These are phyloP conservation scores for Fusarium foetens DNA, from an alignment of 2,329 filamentous ascomycete species.

Conservation along the genomic window DNA sequence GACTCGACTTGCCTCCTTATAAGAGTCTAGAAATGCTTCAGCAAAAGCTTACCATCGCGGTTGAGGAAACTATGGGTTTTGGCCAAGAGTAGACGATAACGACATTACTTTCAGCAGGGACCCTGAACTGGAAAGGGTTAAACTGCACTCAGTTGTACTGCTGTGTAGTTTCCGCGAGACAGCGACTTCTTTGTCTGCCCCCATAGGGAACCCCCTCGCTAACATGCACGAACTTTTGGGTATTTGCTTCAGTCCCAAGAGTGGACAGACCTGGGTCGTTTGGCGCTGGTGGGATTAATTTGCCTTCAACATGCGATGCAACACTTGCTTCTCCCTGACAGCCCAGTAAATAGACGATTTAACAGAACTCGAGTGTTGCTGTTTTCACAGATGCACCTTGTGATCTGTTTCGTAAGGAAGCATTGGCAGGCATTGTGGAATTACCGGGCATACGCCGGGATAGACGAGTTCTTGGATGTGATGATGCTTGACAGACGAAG, in stretches of 20 bases:
- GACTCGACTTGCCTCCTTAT: slow-evolving; percentile 92
- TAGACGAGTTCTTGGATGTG: slow-evolving; percentile 14
- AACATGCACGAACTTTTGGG: slow-evolving; percentile 43
- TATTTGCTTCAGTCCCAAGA: slow-evolving; percentile 48
- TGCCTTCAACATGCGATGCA: slow-evolving; percentile 42
- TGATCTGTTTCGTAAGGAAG: slow-evolving; percentile 13
- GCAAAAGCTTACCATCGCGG: slow-evolving; percentile 92
- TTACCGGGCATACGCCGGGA: slow-evolving; percentile 12
- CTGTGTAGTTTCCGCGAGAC: slow-evolving; percentile 34
- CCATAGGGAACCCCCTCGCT: slow-evolving; percentile 28
- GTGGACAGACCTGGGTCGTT: slow-evolving; percentile 46
- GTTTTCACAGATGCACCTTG: slow-evolving; percentile 3
- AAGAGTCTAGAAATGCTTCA: slow-evolving; percentile 87
- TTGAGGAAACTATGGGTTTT: slow-evolving; percentile 98
- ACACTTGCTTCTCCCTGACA: slow-evolving; percentile 29
- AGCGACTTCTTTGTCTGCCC: slow-evolving; percentile 29
- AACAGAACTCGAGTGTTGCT: slow-evolving; percentile 16
- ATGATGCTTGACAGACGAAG: slow-evolving; percentile 13
- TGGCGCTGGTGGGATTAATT: slow-evolving; percentile 47
- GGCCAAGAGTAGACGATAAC: slow-evolving; percentile 81
- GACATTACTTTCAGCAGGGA: slow-evolving; percentile 30
- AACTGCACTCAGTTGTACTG: slow-evolving; percentile 19
- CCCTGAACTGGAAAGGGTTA: slow-evolving; percentile 21
- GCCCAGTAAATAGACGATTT: slow-evolving; percentile 21
- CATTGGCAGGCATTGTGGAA: slow-evolving; percentile 17